Evolutionary conservation across 768 basidiomycete genomes (phyloP).

Genomic region (Lactarius trivialis): DNA sequence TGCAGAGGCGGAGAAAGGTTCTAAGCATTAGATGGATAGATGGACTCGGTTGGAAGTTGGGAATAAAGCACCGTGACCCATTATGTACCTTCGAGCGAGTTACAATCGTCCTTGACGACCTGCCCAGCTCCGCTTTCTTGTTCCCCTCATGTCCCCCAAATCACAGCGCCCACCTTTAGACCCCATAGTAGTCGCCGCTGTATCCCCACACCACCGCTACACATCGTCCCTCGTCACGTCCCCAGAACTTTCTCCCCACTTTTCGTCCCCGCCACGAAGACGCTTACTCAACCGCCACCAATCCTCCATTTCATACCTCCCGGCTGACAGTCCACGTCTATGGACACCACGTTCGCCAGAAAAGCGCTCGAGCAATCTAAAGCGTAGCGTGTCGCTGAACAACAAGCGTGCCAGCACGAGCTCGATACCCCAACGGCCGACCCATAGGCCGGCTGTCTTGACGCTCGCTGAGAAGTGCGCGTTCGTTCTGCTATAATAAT

Average conservation of each 20-base stretch:
- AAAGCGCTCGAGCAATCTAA: not conserved
- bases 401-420: slow-evolving; percentile 26
- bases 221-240: slow-evolving; percentile 20
- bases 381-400: not conserved
- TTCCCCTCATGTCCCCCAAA: not conserved
- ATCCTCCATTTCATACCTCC: slow-evolving; percentile 49
- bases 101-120: slow-evolving; percentile 1
- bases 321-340: slow-evolving; percentile 29
- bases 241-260: slow-evolving; percentile 23
- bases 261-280: slow-evolving; percentile 24
- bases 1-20: slow-evolving; percentile 76
- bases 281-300: slow-evolving; percentile 34
- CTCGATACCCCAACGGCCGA: slow-evolving; percentile 15
- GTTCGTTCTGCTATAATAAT: not conserved
- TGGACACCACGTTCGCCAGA: slow-evolving; percentile 17
- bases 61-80: slow-evolving; percentile 3
- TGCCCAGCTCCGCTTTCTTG: not conserved
- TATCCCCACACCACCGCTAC: slow-evolving; percentile 39
- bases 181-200: slow-evolving; percentile 26
- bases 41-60: not conserved
- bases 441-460: slow-evolving; percentile 37
- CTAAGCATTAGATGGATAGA: slow-evolving; percentile 36
- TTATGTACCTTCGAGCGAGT: not conserved
- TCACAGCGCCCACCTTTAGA: not conserved
- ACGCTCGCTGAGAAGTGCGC: slow-evolving; percentile 72